Conservation (phyloP, 192 early-diverging fungal genomes). For the Podila verticillata region DNA sequence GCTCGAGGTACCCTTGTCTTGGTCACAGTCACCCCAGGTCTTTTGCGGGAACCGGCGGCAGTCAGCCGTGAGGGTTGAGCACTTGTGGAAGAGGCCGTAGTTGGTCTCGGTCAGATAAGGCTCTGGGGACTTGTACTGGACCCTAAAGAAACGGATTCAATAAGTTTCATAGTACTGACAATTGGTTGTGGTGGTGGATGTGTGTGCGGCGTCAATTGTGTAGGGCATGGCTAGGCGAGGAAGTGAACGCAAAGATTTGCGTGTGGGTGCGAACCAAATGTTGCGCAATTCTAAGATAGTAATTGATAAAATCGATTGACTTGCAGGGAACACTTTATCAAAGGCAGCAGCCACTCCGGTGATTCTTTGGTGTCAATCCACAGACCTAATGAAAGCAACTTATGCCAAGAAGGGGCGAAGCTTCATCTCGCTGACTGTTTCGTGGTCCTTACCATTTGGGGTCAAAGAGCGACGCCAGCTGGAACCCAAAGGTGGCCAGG, state of each 20-base stretch:
- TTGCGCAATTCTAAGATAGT: no score
- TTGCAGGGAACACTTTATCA: no score
- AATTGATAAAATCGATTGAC: no score
- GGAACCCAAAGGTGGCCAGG: constrained; percentile 15
- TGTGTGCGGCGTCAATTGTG: no score
- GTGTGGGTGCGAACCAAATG: no score
- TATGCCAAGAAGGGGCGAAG: no score
- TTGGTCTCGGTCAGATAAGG: constrained; percentile 30
- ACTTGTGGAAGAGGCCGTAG: constrained; percentile 49
- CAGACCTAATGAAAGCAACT: background rate
- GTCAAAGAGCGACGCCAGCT: background rate
- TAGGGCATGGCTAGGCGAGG: no score
- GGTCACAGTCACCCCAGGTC: constrained; percentile 47
- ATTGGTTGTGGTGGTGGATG: background rate
- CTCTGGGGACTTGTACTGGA: constrained; percentile 40
- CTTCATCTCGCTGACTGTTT: background rate
- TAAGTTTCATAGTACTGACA: background rate
- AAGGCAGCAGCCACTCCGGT: no score
- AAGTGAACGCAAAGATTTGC: no score
- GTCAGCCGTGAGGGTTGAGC: constrained; percentile 42
- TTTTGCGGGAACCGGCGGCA: constrained; percentile 49
- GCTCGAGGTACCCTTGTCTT: constrained; percentile 16
- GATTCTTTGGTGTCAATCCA: background rate
- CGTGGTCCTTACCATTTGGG: background rate
- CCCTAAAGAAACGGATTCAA: constrained; percentile 6